Base-by-base conservation (phyloP, 257 asterid genomes). In the Mitragyna speciosa region DNA sequence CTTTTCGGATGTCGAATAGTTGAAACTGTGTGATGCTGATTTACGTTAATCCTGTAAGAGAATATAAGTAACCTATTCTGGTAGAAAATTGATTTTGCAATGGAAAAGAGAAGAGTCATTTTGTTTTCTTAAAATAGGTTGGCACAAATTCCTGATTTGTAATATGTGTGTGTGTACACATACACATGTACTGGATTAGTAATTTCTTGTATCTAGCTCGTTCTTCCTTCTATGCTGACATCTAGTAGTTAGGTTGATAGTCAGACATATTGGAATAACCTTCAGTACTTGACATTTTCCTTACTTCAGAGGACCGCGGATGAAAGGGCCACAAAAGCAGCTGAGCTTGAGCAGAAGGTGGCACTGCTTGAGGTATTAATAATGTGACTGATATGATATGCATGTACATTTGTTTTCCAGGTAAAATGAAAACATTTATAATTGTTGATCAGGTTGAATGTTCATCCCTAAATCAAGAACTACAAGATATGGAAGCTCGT, bases 261-360 rank as follows among this genome's bases (percentile, higher is more conserved):
- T 63, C 49, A 39, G 3, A 47, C 43, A 61, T 52, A 24, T 11
- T 31, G 45, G n/a, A 30, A 19, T 5, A 78, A 66, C 26, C 31
- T 52, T 36, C 7, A 48, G 36, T 31, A 63, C 17, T 19, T 51
- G 31, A 36, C 19, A 26, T 74, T 52, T 30, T 58, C 66, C 56
- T 74, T 83, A 84, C 86, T 83, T 80, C 91, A 94, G 99, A 94
- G 99, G 85, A 85, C 92, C 79, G 97, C 97, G 78, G 99, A 94
- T 88, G 99, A 94, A 68, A 89, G 98, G 86, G 91, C 97, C 80
- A 85, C 96, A 70, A 96, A 91, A 89, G 95, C 96, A 76, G 88
- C 96, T 66, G 99, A 96, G 59, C 96, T 96, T 89, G 99, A 96
- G 93, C 99, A 94, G 88, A 96, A 94, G 88, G 93, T 91, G 74